phyloP scores from a whole-genome alignment of 352 stramenopile species.

The Phytophthora gonapodyides region DNA sequence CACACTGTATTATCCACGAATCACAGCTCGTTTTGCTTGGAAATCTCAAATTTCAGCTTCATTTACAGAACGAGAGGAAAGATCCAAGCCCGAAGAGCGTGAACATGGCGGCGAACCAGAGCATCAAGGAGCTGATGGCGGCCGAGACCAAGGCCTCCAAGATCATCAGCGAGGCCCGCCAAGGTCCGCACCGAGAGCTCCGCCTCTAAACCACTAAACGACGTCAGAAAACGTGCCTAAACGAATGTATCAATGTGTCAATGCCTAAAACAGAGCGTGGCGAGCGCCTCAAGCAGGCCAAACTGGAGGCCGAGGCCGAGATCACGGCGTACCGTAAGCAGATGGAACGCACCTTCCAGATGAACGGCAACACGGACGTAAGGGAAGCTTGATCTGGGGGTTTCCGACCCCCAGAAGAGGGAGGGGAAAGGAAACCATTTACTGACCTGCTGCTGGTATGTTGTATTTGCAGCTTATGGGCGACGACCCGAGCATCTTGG shows the following conservation, averaged over 20 bases:
- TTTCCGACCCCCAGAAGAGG: background rate
- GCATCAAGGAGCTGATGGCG: constrained; percentile 91
- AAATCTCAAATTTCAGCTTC: background rate
- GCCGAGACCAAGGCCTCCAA: constrained; percentile 91
- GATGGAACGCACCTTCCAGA: constrained; percentile 87
- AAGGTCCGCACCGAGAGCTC: constrained; percentile 43
- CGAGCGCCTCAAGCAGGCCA: constrained; percentile 88
- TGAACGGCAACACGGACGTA: constrained; percentile 85
- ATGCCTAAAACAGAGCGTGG: constrained; percentile 59
- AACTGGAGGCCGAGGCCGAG: constrained; percentile 85
- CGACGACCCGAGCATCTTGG: constrained; percentile 74
- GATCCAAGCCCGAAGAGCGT: constrained; percentile 11
- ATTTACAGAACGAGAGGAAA: constrained; percentile 22
- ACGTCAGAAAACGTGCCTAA: no score
- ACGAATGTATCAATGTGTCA: background rate
- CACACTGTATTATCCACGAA: constrained; percentile 9
- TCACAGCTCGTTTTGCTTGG: background rate
- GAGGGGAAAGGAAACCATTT: constrained; percentile 7
- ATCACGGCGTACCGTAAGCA: constrained; percentile 86
- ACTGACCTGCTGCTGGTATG: background rate
- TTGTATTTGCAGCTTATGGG: constrained; percentile 61
- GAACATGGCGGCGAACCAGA: constrained; percentile 84
- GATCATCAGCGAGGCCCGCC: constrained; percentile 87
- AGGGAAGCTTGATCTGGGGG: constrained; percentile 10
- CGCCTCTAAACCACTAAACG: background rate